phyloP scores from a whole-genome alignment of 495 filamentous ascomycete genomes.

The Poronia punctata region DNA sequence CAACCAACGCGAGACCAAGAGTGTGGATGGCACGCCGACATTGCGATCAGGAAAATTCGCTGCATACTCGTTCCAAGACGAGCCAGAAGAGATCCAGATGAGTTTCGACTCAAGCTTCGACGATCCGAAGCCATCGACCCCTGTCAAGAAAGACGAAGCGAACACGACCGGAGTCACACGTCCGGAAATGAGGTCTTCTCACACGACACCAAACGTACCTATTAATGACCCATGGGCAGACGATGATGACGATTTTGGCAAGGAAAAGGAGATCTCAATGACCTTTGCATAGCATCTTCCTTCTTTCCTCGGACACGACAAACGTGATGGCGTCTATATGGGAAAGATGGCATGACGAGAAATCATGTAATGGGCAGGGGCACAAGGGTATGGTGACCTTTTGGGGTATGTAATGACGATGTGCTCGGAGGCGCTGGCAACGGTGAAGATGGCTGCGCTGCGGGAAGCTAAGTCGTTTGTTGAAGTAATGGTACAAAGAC shows the following conservation, averaged over 20 bases:
- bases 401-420: no score
- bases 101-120: slow-evolving; percentile 62
- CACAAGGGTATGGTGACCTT: no score
- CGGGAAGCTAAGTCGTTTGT: no score
- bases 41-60: slow-evolving; percentile 4
- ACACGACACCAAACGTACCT: slow-evolving; percentile 37
- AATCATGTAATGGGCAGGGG: no score
- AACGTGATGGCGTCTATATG: no score
- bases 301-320: no score
- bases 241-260: slow-evolving; percentile 65
- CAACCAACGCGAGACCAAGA: slow-evolving; percentile 44
- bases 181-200: slow-evolving; percentile 34
- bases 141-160: slow-evolving; percentile 24
- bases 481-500: no score
- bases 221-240: slow-evolving; percentile 81
- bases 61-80: slow-evolving; percentile 16
- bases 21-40: slow-evolving; percentile 30
- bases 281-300: slow-evolving; percentile 57
- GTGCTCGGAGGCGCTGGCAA: no score
- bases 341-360: no score
- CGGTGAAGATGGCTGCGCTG: no score
- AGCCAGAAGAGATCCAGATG: slow-evolving; percentile 53
- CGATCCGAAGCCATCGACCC: slow-evolving; percentile 27
- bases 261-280: slow-evolving; percentile 65
- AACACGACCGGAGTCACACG: slow-evolving; percentile 20